Conservation (phyloP, 2,329 filamentous ascomycete genomes). For the Aspergillus intermedius region DNA sequence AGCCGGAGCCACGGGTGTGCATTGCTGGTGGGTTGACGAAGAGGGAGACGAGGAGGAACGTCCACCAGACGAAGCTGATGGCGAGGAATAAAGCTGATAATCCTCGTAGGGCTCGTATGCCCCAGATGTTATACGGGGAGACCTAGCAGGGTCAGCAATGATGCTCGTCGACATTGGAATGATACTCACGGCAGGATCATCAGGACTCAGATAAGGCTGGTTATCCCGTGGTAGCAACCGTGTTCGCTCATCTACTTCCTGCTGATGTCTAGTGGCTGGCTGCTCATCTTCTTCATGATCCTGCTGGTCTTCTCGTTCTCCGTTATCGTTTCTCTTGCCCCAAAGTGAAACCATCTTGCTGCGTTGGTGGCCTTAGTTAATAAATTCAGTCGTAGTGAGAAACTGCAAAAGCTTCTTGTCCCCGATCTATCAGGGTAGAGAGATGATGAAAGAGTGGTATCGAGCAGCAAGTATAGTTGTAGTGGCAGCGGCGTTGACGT, state of each 20-base stretch:
- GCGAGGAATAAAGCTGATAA: constrained; percentile 69
- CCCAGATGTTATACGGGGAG: constrained; percentile 92
- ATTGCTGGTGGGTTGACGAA: constrained; percentile 88
- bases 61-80: constrained; percentile 86
- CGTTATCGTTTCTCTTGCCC: constrained; percentile 47
- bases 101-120: constrained; percentile 71
- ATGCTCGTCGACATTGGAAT: constrained; percentile 1
- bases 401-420: no score
- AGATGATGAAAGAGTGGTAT: no score
- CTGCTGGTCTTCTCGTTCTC: constrained; percentile 16
- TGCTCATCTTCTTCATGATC: constrained; percentile 23
- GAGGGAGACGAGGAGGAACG: constrained; percentile 75
- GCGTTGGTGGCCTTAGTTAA: no score
- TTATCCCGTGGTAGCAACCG: constrained; percentile 64
- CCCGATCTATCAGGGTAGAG: no score
- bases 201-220: constrained; percentile 61
- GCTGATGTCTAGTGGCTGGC: neutral
- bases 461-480: no score
- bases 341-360: constrained; percentile 47
- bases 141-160: constrained; percentile 39
- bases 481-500: no score
- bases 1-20: constrained; percentile 81
- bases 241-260: constrained; percentile 54
- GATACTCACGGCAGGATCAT: constrained; percentile 67
- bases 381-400: no score